Conservation (phyloP, 805 yeast genomes). For the Kuraishia piskuri region DNA sequence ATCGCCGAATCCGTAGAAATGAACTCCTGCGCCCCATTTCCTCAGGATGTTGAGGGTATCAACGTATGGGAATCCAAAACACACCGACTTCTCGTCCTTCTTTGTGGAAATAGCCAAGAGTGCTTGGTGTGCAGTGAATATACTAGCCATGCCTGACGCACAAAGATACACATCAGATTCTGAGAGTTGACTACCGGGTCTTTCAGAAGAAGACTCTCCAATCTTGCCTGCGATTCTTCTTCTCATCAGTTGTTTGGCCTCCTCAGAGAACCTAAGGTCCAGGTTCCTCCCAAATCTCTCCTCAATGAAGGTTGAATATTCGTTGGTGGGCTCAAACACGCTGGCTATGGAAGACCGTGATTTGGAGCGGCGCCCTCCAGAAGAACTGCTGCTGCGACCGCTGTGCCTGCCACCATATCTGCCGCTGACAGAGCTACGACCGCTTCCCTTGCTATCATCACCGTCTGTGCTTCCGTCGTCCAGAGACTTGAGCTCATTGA, state of each 20-base stretch:
- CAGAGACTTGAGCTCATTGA: conserved; percentile 45
- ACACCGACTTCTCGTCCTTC: conserved; percentile 56
- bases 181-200: conserved; percentile 12
- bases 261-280: conserved; percentile 64
- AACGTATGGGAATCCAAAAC: conserved; percentile 94
- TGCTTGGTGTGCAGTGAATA: conserved; percentile 68
- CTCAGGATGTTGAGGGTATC: conserved; percentile 80
- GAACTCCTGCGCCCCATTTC: conserved; percentile 89
- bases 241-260: conserved; percentile 68
- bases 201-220: conserved; percentile 21
- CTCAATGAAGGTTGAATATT: conserved; percentile 64
- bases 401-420: not conserved
- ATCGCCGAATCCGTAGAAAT: conserved; percentile 81
- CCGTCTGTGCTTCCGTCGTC: conserved; percentile 13
- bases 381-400: conserved; percentile 2
- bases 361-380: not conserved
- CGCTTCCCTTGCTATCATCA: conserved; percentile 9
- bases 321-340: conserved; percentile 22
- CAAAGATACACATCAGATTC: conserved; percentile 73
- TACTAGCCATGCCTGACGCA: conserved; percentile 91
- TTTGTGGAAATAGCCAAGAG: conserved; percentile 9
- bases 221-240: conserved; percentile 67
- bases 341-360: conserved; percentile 5
- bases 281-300: conserved; percentile 87
- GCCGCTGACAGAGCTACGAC: not conserved